Evolutionary conservation across 2,329 filamentous ascomycete species (phyloP).

Genomic region (Grosmannia serpens): DNA sequence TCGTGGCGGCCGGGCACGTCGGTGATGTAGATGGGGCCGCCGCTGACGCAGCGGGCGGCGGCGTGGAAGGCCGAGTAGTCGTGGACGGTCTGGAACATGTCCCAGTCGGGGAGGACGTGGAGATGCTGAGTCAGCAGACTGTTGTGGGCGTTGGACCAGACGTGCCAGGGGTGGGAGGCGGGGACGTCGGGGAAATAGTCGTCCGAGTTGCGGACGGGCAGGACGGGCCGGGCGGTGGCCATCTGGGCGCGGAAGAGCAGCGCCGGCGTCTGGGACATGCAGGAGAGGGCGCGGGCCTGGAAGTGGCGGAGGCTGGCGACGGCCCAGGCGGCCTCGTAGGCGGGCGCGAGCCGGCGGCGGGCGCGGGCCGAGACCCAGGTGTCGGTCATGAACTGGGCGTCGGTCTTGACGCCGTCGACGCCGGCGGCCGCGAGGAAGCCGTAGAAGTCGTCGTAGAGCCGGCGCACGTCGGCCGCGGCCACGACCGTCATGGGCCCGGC

Average conservation of each 20-base stretch:
- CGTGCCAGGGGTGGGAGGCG: constrained; percentile 81
- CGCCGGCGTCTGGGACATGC: constrained; percentile 87
- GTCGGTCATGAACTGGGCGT: constrained; percentile 85
- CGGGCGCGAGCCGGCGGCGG: constrained; percentile 58
- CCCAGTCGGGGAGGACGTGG: constrained; percentile 76
- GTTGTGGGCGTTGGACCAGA: constrained; percentile 91
- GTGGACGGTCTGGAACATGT: constrained; percentile 56
- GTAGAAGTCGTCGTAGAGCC: constrained; percentile 89
- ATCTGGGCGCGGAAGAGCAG: constrained; percentile 78
- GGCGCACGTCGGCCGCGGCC: constrained; percentile 58
- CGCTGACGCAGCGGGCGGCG: constrained; percentile 77
- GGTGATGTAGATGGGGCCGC: constrained; percentile 90
- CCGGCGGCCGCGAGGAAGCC: constrained; percentile 61
- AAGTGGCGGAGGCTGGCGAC: constrained; percentile 70
- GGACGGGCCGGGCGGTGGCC: constrained; percentile 58
- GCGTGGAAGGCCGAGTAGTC: constrained; percentile 75
- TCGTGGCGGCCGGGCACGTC: constrained; percentile 79
- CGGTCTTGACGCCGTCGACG: constrained; percentile 82
- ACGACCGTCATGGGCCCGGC: constrained; percentile 62
- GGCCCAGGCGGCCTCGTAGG: constrained; percentile 81
- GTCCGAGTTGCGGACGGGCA: constrained; percentile 75
- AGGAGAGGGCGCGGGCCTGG: constrained; percentile 67
- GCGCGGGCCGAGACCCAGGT: constrained; percentile 55
- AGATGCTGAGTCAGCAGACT: constrained; percentile 70
- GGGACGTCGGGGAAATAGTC: constrained; percentile 84